These are phyloP conservation scores for Verticillium tricorpus DNA, from an alignment of 2,329 filamentous ascomycete species.

Conservation along the genomic window DNA sequence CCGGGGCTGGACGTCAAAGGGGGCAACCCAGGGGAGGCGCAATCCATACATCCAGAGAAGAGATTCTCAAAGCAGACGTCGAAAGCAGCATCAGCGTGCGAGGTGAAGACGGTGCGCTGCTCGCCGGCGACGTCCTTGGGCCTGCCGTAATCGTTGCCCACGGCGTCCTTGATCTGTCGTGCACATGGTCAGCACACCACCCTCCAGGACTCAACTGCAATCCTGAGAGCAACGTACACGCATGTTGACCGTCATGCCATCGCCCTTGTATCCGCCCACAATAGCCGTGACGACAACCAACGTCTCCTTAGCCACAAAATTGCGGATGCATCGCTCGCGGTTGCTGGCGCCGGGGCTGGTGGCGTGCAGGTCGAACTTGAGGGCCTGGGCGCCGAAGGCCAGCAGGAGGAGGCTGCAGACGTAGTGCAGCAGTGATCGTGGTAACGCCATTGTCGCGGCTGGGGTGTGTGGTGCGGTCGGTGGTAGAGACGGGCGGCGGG, in stretches of 20 bases:
- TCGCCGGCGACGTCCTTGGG: slow-evolving; percentile 91
- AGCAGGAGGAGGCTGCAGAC: slow-evolving; percentile 55
- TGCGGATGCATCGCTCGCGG: slow-evolving; percentile 87
- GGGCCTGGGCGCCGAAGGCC: slow-evolving; percentile 54
- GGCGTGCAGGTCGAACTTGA: slow-evolving; percentile 91
- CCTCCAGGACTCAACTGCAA: not conserved
- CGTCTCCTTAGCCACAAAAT: slow-evolving; percentile 89
- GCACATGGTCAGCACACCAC: slow-evolving; percentile 4
- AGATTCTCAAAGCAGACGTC: slow-evolving; percentile 95
- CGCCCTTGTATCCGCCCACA: slow-evolving; percentile 77
- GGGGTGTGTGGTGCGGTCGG: not conserved
- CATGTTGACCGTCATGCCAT: slow-evolving; percentile 92
- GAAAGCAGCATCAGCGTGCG: slow-evolving; percentile 85
- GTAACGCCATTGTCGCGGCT: slow-evolving; percentile 38
- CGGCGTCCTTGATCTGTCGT: slow-evolving; percentile 81
- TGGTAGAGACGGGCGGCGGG: not conserved
- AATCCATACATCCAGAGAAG: slow-evolving; percentile 61
- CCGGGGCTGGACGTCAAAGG: slow-evolving; percentile 7
- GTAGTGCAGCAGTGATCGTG: slow-evolving; percentile 50
- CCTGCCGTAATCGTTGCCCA: slow-evolving; percentile 92
- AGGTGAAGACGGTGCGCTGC: slow-evolving; percentile 89
- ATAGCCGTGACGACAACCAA: slow-evolving; percentile 93
- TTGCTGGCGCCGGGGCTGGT: slow-evolving; percentile 56
- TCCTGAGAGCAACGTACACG: slow-evolving; percentile 55
- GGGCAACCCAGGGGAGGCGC: not conserved